A percentile compares a stretch with the other conserved stretches of the same genome.
Evolutionary conservation across 2,329 filamentous ascomycete genomes (phyloP).

Genomic region (Aspergillus puulaauensis): DNA sequence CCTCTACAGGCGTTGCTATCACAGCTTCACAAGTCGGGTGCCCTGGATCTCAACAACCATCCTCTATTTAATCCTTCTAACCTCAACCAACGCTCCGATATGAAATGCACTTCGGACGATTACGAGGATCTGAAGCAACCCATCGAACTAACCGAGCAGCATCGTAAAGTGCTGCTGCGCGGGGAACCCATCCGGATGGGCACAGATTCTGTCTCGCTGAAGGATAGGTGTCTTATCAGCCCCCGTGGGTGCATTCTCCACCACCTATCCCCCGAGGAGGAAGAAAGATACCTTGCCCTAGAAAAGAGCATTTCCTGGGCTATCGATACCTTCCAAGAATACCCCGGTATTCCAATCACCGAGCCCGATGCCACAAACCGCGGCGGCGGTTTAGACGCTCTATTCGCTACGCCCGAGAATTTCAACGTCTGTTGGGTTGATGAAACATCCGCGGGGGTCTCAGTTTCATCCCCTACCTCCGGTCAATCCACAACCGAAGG

Average conservation of each 20-base stretch:
- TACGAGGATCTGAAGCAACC: conserved; percentile 41
- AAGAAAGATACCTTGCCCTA: conserved; percentile 45
- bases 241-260: conserved; percentile 46
- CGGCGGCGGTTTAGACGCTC: conserved; percentile 45
- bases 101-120: conserved; percentile 42
- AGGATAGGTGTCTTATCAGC: conserved; percentile 45
- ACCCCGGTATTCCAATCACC: conserved; percentile 35
- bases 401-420: conserved; percentile 45
- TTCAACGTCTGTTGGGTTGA: conserved; percentile 48
- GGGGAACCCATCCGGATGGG: conserved; percentile 44
- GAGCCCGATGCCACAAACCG: conserved; percentile 45
- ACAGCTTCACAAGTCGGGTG: conserved; percentile 38
- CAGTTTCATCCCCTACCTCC: conserved; percentile 23
- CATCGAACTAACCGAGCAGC: conserved; percentile 42
- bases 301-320: conserved; percentile 37
- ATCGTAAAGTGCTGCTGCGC: conserved; percentile 41
- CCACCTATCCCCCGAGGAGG: conserved; percentile 47
- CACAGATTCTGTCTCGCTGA: conserved; percentile 34
- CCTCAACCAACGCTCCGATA: conserved; percentile 41
- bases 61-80: conserved; percentile 43
- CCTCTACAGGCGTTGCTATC: conserved; percentile 40
- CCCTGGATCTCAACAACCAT: conserved; percentile 38
- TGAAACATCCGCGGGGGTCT: conserved; percentile 28
- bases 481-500: conserved; percentile 24
- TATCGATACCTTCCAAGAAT: conserved; percentile 38